phyloP scores from a whole-genome alignment of 768 basidiomycete species.

The Serpula lacrymans region DNA sequence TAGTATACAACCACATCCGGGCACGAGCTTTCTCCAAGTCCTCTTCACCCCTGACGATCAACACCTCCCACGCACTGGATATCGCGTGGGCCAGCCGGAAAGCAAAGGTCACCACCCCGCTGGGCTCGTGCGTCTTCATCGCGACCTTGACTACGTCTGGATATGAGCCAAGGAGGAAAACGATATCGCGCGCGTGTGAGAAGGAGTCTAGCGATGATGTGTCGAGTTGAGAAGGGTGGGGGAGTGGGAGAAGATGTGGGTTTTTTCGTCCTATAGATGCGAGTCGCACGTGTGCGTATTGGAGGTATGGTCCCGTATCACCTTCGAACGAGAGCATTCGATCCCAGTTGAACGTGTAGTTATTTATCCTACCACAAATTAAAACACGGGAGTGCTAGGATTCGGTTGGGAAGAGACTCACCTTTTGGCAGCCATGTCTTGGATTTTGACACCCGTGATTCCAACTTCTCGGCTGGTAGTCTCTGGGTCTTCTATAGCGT shows the following conservation, averaged over 20 bases:
- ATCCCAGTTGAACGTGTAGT: conserved; percentile 94
- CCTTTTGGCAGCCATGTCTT: conserved; percentile 95
- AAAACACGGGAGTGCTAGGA: conserved; percentile 4
- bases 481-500: conserved; percentile 83
- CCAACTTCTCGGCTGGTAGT: conserved; percentile 78
- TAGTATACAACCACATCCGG: conserved; percentile 84
- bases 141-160: conserved; percentile 90
- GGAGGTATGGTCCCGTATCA: conserved; percentile 93
- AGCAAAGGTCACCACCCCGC: conserved; percentile 85
- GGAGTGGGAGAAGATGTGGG: conserved; percentile 78
- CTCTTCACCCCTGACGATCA: conserved; percentile 80
- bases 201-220: conserved; percentile 65
- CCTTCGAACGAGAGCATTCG: conserved; percentile 96
- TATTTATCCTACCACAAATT: conserved; percentile 67
- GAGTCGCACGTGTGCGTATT: conserved; percentile 94
- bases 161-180: conserved; percentile 84
- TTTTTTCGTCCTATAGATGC: conserved; percentile 91
- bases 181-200: conserved; percentile 76
- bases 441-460: conserved; percentile 95
- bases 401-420: conserved; percentile 30
- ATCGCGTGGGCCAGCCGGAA: conserved; percentile 88
- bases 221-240: conserved; percentile 64
- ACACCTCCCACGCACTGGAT: conserved; percentile 87
- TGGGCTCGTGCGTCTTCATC: conserved; percentile 82
- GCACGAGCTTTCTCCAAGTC: conserved; percentile 78